These are phyloP conservation scores for Vanderwaltozyma tropicalis DNA, from an alignment of 805 yeast species.

Conservation along the genomic window DNA sequence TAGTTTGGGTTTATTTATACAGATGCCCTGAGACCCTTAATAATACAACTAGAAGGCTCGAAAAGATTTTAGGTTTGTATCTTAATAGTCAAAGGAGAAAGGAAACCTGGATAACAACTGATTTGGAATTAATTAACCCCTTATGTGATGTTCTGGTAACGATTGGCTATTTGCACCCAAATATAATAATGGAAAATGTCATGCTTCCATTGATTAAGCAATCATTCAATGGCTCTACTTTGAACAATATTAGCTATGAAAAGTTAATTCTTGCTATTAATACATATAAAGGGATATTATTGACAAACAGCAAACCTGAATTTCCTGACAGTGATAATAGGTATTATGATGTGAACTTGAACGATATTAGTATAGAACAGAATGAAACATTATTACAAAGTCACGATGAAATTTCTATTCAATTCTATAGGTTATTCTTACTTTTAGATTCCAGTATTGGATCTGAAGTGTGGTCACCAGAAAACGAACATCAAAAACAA, in stretches of 20 bases:
- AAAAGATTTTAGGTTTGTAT: slow-evolving; percentile 45
- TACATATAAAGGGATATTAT: slow-evolving; percentile 61
- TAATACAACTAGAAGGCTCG: slow-evolving; percentile 72
- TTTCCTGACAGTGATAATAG: slow-evolving; percentile 49
- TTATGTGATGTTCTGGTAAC: slow-evolving; percentile 66
- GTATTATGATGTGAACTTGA: slow-evolving; percentile 25
- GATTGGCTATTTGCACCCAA: slow-evolving; percentile 69
- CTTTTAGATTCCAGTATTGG: slow-evolving; percentile 55
- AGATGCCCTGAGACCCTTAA: slow-evolving; percentile 83
- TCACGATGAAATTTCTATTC: slow-evolving; percentile 63
- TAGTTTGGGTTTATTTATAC: slow-evolving; percentile 83
- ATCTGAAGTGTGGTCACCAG: slow-evolving; percentile 31
- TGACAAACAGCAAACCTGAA: slow-evolving; percentile 57
- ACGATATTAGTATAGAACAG: slow-evolving; percentile 25
- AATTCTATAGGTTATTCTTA: slow-evolving; percentile 44
- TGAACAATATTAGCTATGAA: slow-evolving; percentile 63
- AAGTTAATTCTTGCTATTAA: slow-evolving; percentile 57
- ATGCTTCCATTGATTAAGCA: slow-evolving; percentile 57
- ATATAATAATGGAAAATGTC: slow-evolving; percentile 69
- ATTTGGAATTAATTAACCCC: slow-evolving; percentile 49
- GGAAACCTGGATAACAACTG: slow-evolving; percentile 68
- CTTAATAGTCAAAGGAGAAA: slow-evolving; percentile 53
- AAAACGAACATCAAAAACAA: slow-evolving; percentile 28
- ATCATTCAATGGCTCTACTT: slow-evolving; percentile 44
- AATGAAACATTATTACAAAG: slow-evolving; percentile 25